Base-by-base conservation (phyloP, 106 monocot genomes). In the Posidonia australis region DNA sequence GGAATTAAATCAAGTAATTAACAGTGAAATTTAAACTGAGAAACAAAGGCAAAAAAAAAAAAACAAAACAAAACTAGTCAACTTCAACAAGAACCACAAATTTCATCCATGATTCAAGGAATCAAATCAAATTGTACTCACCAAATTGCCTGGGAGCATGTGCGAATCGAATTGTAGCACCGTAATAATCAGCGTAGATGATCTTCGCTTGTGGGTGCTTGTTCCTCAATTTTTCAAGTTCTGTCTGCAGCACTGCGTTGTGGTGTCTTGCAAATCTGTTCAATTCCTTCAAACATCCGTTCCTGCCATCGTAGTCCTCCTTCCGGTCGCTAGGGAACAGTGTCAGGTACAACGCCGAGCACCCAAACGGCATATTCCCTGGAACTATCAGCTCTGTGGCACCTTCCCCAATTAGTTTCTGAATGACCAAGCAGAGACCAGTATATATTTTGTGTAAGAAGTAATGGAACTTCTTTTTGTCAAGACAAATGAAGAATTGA, bases 161-260 rank as follows among this genome's bases (percentile, higher is more conserved):
- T 12, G 68, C 56, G 11, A 88, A 65, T 14, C 30, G 58, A 52
- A 80, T 61, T 13, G 51, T 13, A 0, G 81, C 72, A 5, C 30
- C 45, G 63, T 83, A 93, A 63, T 83, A 93, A 44, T 88, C 83
- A 2, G 81, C 91, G 51, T 86, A 91, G 24, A 81, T 79, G 28
- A 91, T 81, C 36, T 67, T 77, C 9, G 70, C 77, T 9, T 74
- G 28, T 3, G 86, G 84, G 54, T 84, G 41, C 44, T 21, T 59
- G 0, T 14, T 13, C 13, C 77, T 70, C 13, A 84, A 54, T 18
- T 10, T 23, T 0, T 63, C 45, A 1, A 91, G 22, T 31, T 78
- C 83, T n/a, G 64, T 3, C 5, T 13, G 16, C 11, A 91, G 77
- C 4, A 52, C 51, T 1, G 10, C 29, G 63, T 91, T 79, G 44